Conservation (phyloP, 1,284 basidiomycete genomes). For the Trichosporon sp. region DNA sequence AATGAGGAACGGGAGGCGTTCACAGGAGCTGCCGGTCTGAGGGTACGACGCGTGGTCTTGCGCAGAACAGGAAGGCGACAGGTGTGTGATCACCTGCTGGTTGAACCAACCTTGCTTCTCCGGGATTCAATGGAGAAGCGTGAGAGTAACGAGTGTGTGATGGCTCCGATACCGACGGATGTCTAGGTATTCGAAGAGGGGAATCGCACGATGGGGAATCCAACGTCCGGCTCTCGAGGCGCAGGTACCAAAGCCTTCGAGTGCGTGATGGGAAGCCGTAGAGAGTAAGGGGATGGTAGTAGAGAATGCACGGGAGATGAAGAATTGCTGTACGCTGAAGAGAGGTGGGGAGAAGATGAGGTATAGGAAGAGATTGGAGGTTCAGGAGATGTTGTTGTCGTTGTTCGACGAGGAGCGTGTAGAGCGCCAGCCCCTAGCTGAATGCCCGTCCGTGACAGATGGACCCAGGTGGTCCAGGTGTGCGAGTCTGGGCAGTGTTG, state of each 20-base stretch:
- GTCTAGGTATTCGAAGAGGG: background rate
- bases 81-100: background rate
- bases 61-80: background rate
- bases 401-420: background rate
- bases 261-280: background rate
- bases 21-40: too few species aligned
- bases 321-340: background rate
- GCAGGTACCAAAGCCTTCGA: background rate
- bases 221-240: background rate
- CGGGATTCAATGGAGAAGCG: background rate
- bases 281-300: background rate
- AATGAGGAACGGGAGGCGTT: background rate
- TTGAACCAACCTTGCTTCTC: background rate
- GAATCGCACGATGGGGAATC: background rate
- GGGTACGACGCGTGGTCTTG: background rate
- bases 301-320: background rate
- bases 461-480: slow-evolving; percentile 3
- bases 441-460: background rate
- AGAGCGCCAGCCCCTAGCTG: background rate
- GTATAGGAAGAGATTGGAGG: background rate
- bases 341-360: background rate
- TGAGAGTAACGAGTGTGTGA: background rate
- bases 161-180: background rate
- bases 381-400: background rate
- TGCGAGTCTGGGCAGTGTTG: background rate